These are phyloP conservation scores for Cladorrhinum sp. DNA, from an alignment of 2,329 filamentous ascomycete species.

Conservation along the genomic window DNA sequence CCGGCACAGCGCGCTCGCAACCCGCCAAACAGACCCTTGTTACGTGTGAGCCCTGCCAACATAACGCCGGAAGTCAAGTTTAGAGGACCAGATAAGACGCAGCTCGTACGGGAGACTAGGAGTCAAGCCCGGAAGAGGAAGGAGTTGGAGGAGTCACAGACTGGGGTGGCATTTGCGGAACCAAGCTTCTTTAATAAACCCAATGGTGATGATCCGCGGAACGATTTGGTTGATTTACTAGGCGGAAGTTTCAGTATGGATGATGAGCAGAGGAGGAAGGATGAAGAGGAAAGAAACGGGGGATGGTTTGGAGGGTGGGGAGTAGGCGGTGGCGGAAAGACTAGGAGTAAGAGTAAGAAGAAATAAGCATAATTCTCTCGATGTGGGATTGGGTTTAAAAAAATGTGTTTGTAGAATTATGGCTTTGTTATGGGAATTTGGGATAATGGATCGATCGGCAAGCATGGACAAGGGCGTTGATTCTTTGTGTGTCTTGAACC, in stretches of 20 bases:
- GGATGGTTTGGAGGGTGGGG: conserved; percentile 20
- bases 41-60: conserved; percentile 42
- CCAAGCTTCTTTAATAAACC: conserved; percentile 58
- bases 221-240: conserved; percentile 44
- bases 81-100: conserved; percentile 31
- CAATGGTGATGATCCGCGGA: conserved; percentile 40
- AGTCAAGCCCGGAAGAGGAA: conserved; percentile 10
- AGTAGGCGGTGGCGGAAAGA: background rate
- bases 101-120: conserved; percentile 17
- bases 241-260: conserved; percentile 43
- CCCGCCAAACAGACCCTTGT: conserved; percentile 54
- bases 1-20: conserved; percentile 62
- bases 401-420: too few species aligned
- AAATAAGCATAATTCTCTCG: too few species aligned
- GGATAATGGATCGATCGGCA: too few species aligned
- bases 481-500: too few species aligned
- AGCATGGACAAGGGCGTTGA: too few species aligned
- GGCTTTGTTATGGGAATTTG: too few species aligned
- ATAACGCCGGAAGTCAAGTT: conserved; percentile 49
- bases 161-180: conserved; percentile 50
- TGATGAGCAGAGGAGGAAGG: conserved; percentile 27
- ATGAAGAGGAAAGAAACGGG: conserved; percentile 3
- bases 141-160: background rate
- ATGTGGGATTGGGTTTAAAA: too few species aligned
- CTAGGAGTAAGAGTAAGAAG: background rate